Evolutionary conservation across 1,284 basidiomycete species (phyloP).

Genomic region (Omphalotus olearius): DNA sequence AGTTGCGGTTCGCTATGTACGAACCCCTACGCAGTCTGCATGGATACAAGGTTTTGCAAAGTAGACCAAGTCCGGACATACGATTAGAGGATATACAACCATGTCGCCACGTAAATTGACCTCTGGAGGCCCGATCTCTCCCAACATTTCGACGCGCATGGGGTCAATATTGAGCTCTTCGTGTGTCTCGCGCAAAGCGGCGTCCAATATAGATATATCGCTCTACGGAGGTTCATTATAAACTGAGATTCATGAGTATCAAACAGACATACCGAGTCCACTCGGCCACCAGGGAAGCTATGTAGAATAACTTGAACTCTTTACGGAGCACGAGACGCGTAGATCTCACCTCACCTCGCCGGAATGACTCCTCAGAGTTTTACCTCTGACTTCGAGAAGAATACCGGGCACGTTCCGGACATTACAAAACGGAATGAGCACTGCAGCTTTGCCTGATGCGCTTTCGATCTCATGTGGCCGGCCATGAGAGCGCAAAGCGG

Average conservation of each 20-base stretch:
- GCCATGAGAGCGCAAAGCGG: background rate
- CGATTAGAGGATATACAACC: slow-evolving; percentile 72
- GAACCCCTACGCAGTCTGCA: slow-evolving; percentile 49
- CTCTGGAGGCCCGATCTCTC: slow-evolving; percentile 59
- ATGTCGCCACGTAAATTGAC: slow-evolving; percentile 53
- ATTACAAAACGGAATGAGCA: slow-evolving; percentile 74
- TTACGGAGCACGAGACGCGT: background rate
- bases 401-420: slow-evolving; percentile 61
- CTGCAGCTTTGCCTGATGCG: slow-evolving; percentile 48
- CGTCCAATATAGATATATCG: slow-evolving; percentile 48
- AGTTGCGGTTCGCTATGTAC: slow-evolving; percentile 31
- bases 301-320: background rate
- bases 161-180: slow-evolving; percentile 69
- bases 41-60: slow-evolving; percentile 6
- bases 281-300: slow-evolving; percentile 77
- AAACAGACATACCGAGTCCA: slow-evolving; percentile 48
- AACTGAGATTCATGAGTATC: background rate
- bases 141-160: slow-evolving; percentile 58
- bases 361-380: slow-evolving; percentile 60
- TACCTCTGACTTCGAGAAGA: slow-evolving; percentile 68
- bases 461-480: background rate
- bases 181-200: slow-evolving; percentile 67
- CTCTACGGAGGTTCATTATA: slow-evolving; percentile 32
- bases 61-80: slow-evolving; percentile 32
- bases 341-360: slow-evolving; percentile 73